Base-by-base conservation (phyloP, 2,329 filamentous ascomycete genomes). In the Colletotrichum liriopes region DNA sequence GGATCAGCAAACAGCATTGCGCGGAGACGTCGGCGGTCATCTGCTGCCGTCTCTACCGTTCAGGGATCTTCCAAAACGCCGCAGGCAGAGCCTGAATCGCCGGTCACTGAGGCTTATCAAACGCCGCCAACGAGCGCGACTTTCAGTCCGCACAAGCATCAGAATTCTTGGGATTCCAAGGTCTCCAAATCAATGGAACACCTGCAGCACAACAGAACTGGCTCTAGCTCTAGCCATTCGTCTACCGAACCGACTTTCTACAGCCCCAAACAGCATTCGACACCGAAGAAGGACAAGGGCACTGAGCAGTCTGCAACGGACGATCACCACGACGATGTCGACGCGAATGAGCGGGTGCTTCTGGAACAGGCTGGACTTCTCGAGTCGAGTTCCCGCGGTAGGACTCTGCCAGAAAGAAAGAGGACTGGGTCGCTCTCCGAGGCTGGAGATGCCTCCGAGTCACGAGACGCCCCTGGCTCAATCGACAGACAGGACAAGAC, bases 321-420 rank as follows among this genome's bases (percentile, higher is more conserved):
- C 14, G 78, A 83, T 9, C 79, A 82, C 20, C 77, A 84, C 62
- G 79, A 86, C 35, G 88, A 89, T 45, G 85, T 89, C 35, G 92
- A 94, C 77, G 91, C 91, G 5, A 88, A 87, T 11, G 93, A 95
- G 78, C 89, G 90, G 72, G 90, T 91, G 51, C 83, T 94, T 6
- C 83, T 94, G 37, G 88, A 91, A 74, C 90, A 94, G 79, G 87
- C 91, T 8, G 93, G 93, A 1, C 84, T 94, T 29, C 81, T 93
- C 32, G 87, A 89, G 51, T 76, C 80, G 35, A 81, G 81, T 49
- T 77, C 82, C 23, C 82, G 83, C 62, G 82, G 80, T 58, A 83
- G 82, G 6, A 78, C 82, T 32, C 45, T 29, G 23, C 65, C 60
- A 16, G 85, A 87, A 29, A 83, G 83, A 41, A 84, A 84, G 72